Percentiles rank a stretch among this genome's conserved stretches.
Conservation (phyloP, 345 rosid genomes). For the Salix koriyanagi region DNA sequence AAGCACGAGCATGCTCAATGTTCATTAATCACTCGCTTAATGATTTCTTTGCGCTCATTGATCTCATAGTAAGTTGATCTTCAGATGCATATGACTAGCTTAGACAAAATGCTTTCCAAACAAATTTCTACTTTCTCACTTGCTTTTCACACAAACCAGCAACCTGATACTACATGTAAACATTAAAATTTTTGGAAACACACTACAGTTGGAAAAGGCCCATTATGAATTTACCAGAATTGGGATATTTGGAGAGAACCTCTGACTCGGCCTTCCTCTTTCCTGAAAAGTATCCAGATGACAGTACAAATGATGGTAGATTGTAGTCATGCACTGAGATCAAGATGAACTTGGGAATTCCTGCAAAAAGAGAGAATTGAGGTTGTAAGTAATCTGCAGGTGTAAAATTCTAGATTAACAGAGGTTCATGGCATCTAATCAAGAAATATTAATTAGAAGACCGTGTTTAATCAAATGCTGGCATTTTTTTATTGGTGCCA, state of each 20-base stretch:
- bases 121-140: background rate
- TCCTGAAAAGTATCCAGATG: conserved; percentile 77
- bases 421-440: background rate
- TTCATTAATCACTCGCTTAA: background rate
- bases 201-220: background rate
- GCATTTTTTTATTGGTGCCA: background rate
- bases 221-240: conserved; percentile 51
- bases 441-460: background rate
- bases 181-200: background rate
- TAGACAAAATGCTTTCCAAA: background rate
- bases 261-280: conserved; percentile 87
- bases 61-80: too few relatives aligned
- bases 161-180: background rate
- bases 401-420: background rate
- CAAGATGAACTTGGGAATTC: conserved; percentile 75
- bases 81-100: background rate
- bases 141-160: background rate
- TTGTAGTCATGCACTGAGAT: conserved; percentile 89
- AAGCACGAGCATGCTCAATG: background rate
- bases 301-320: conserved; percentile 77
- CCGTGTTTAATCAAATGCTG: background rate
- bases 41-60: background rate
- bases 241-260: conserved; percentile 79
- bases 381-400: background rate
- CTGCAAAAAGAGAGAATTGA: conserved; percentile 30